Conservation (phyloP, 441 rosid species). For the Geranium incanum region DNA sequence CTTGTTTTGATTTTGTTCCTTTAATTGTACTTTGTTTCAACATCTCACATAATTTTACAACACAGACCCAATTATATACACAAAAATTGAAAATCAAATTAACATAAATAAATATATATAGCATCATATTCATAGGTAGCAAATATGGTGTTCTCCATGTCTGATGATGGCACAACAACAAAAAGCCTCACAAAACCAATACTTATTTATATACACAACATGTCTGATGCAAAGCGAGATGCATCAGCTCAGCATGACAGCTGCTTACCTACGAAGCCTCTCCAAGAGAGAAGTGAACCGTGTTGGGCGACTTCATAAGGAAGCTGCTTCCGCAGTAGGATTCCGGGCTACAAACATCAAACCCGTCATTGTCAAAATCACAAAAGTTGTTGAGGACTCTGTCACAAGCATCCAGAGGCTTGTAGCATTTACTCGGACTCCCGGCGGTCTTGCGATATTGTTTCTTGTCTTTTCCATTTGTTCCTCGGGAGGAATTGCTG, state of each 20-base stretch:
- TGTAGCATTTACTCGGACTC: constrained; percentile 23
- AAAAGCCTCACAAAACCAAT: background rate
- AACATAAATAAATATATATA: no score
- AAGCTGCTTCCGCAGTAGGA: constrained; percentile 1
- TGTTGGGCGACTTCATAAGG: constrained; percentile 1
- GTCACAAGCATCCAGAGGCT: constrained; percentile 1
- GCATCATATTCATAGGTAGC: background rate
- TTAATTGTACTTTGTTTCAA: no score
- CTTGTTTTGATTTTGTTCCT: no score
- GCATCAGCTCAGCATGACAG: background rate
- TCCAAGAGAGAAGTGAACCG: background rate
- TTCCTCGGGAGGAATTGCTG: constrained; percentile 30
- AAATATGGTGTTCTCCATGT: background rate
- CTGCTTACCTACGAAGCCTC: background rate
- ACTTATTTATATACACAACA: background rate
- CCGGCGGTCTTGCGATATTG: constrained; percentile 32
- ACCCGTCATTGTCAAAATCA: constrained; percentile 11
- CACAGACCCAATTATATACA: background rate
- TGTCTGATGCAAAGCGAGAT: background rate
- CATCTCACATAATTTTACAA: background rate
- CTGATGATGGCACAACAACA: background rate
- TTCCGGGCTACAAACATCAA: background rate
- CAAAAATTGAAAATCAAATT: background rate
- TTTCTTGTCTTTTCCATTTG: constrained; percentile 56
- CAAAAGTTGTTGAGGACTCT: constrained; percentile 7